phyloP scores from a whole-genome alignment of 768 basidiomycete species.

The Trametes maxima region DNA sequence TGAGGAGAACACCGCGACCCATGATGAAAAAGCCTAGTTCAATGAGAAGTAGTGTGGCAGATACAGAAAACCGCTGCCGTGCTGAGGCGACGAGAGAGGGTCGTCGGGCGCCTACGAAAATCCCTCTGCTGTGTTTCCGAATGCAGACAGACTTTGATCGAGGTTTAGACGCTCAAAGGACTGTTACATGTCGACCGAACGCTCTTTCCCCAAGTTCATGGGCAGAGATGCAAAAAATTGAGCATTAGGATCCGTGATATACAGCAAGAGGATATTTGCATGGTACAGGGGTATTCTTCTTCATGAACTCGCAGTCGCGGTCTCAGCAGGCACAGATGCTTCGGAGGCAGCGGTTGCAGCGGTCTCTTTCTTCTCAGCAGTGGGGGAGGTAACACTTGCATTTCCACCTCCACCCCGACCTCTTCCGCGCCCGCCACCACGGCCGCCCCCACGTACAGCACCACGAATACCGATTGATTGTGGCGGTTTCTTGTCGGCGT shows the following conservation, averaged over 20 bases:
- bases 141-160: background rate
- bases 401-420: constrained; percentile 25
- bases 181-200: background rate
- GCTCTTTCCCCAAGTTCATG: background rate
- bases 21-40: constrained; percentile 30
- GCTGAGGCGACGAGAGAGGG: background rate
- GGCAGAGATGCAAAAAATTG: too few species aligned
- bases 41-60: background rate
- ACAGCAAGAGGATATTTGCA: constrained; percentile 13
- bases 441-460: constrained; percentile 28
- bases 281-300: constrained; percentile 22
- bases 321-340: constrained; percentile 6
- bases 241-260: constrained; percentile 10
- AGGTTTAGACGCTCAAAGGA: background rate
- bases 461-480: constrained; percentile 32
- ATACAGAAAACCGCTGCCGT: background rate
- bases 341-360: background rate
- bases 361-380: constrained; percentile 13
- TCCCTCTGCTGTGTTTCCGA: background rate
- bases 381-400: constrained; percentile 11
- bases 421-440: constrained; percentile 25
- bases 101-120: constrained; percentile 9
- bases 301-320: constrained; percentile 15
- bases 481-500: constrained; percentile 17
- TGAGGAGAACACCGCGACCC: constrained; percentile 76